Evolutionary conservation across 2,329 filamentous ascomycete species (phyloP).

Genomic region (Orbilia blumenaviensis): DNA sequence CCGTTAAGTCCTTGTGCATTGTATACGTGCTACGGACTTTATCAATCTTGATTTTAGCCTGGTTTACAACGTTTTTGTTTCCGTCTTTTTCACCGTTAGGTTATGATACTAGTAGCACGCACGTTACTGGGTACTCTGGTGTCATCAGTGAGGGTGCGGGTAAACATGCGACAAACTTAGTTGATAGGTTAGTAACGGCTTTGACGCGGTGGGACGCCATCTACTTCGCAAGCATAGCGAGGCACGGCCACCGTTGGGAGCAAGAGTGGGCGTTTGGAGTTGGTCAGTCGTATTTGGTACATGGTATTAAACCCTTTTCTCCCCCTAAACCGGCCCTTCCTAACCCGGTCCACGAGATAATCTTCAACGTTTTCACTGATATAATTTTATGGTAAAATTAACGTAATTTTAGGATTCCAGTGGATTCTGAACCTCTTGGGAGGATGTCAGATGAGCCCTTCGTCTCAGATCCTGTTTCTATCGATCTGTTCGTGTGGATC

Average conservation of each 20-base stretch:
- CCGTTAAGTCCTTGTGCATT: slow-evolving; percentile 55
- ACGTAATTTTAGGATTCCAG: slow-evolving; percentile 21
- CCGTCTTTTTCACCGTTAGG: slow-evolving; percentile 64
- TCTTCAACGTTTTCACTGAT: not conserved
- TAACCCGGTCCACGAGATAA: too few relatives aligned
- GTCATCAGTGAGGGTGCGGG: slow-evolving; percentile 49
- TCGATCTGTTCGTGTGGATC: slow-evolving; percentile 75
- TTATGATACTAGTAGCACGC: slow-evolving; percentile 78
- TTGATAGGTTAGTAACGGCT: slow-evolving; percentile 64
- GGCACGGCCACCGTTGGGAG: slow-evolving; percentile 75
- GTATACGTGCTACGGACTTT: slow-evolving; percentile 73
- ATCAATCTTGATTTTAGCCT: slow-evolving; percentile 71
- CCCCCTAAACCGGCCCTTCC: not conserved
- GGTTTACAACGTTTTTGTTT: slow-evolving; percentile 65
- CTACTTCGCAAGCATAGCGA: slow-evolving; percentile 74
- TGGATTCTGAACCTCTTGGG: slow-evolving; percentile 11
- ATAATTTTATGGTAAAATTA: not conserved
- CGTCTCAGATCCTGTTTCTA: slow-evolving; percentile 64
- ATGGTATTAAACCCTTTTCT: slow-evolving; percentile 6
- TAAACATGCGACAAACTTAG: not conserved
- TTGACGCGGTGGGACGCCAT: slow-evolving; percentile 83
- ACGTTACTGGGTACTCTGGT: slow-evolving; percentile 58
- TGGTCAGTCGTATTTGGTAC: slow-evolving; percentile 40
- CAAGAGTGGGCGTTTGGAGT: slow-evolving; percentile 76
- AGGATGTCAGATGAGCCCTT: slow-evolving; percentile 17